phyloP scores from a whole-genome alignment of 108 stramenopile species.

The Aurantiochytrium sp. region DNA sequence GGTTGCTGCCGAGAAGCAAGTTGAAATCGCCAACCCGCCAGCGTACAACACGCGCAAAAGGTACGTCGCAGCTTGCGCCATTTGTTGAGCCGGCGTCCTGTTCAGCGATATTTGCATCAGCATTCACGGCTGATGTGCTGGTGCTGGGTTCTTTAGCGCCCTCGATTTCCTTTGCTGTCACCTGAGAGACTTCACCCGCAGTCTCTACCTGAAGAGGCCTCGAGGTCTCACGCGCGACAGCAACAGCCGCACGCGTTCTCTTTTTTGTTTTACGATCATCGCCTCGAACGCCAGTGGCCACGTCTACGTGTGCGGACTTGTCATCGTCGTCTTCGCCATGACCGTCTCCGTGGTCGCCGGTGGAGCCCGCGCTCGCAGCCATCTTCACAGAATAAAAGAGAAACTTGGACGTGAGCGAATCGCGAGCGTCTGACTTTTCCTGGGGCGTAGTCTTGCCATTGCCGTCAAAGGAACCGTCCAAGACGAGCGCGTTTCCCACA shows the following conservation, averaged over 20 bases:
- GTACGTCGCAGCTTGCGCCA: not conserved
- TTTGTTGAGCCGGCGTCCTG: too few relatives aligned
- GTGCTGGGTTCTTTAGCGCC: not conserved
- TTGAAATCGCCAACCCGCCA: not conserved
- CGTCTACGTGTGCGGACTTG: too few relatives aligned
- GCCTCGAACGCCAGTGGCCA: too few relatives aligned
- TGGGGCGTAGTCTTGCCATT: not conserved
- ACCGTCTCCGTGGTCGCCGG: not conserved
- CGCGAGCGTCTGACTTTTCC: not conserved
- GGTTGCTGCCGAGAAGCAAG: not conserved
- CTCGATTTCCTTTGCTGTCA: not conserved
- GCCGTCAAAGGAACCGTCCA: not conserved
- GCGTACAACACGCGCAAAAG: not conserved
- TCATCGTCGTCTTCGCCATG: not conserved
- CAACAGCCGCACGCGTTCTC: not conserved
- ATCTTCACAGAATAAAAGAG: not conserved
- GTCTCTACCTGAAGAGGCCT: not conserved
- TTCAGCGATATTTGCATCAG: too few relatives aligned
- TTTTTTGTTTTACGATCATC: not conserved
- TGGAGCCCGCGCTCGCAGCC: not conserved
- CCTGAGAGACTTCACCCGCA: not conserved
- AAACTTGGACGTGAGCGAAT: not conserved
- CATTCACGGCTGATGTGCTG: too few relatives aligned
- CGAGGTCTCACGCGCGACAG: not conserved
- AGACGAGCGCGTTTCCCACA: not conserved